Evolutionary conservation across 352 stramenopile genomes (phyloP).

Genomic region (Phytophthora colocasiae): DNA sequence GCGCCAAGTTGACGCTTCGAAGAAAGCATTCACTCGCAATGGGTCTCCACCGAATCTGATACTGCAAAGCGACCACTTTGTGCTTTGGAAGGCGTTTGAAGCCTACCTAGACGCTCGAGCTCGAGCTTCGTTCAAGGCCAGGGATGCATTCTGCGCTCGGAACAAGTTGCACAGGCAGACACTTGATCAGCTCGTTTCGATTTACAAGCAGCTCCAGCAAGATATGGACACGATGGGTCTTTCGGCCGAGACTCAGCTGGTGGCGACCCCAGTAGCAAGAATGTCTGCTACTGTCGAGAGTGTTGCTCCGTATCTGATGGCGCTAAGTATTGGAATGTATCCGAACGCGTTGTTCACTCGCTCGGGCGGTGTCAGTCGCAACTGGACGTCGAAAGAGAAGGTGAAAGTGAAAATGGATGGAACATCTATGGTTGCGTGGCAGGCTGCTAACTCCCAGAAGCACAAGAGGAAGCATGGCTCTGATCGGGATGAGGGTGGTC

Average conservation of each 20-base stretch:
- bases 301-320: conserved; percentile 68
- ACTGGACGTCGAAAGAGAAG: conserved; percentile 86
- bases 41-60: conserved; percentile 40
- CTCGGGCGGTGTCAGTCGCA: conserved; percentile 46
- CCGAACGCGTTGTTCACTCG: conserved; percentile 73
- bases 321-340: conserved; percentile 74
- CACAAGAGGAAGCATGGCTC: conserved; percentile 30
- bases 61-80: conserved; percentile 77
- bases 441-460: conserved; percentile 23
- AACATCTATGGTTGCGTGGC: conserved; percentile 60
- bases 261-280: conserved; percentile 16
- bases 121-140: conserved; percentile 44
- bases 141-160: conserved; percentile 59
- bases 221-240: conserved; percentile 68
- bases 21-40: conserved; percentile 59
- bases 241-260: conserved; percentile 53
- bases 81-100: conserved; percentile 72
- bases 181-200: conserved; percentile 70
- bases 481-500: conserved; percentile 34
- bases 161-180: conserved; percentile 73
- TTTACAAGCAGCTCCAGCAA: conserved; percentile 70
- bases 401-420: conserved; percentile 79
- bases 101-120: conserved; percentile 55
- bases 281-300: conserved; percentile 33
- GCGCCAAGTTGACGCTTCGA: conserved; percentile 60